Evolutionary conservation across 192 early-diverging fungal genomes (phyloP), one percentile per base, ranked within the genome.

Genomic region (Rhizophagus sp.): DNA sequence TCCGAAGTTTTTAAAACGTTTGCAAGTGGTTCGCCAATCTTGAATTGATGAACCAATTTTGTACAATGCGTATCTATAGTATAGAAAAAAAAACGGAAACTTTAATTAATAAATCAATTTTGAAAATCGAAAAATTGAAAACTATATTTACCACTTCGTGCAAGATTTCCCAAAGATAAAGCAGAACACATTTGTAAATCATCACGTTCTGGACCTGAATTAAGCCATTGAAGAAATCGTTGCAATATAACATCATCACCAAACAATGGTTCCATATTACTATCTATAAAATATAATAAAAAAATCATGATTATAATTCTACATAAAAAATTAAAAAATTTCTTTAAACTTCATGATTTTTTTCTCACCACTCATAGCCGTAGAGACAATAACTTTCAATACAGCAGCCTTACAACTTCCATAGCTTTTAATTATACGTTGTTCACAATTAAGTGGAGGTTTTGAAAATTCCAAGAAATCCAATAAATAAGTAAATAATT

Each of bases 101-200:
- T 62, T 13, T 62, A 25, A n/a, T 34, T 15, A 52, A 57, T 52
- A 33, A 30, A 22, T 52, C 11, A 41, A 41, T 33, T 66, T 17
- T 27, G 39, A 76, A 64, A 36, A 33, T 13, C 3, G 3, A 49
- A 15, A 36, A 75, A 64, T 17, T 17, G 33, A 34, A 63, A 66
- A 36, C 27, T 30, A 57, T 22, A 57, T 36, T 70, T 79, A 61
- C 50, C 89, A 73, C 88, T 90, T 75, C 93, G 85, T 50, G 93
- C 93, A 65, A 94, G 81, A 72, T 94, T 94, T 57, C 92, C 93
- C 64, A 94, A 73, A 22, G 88, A 90, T 74, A 93, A 87, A 2
- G 88, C 89, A 1, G 92, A 91, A 52, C 84, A 86, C 30, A 81
- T 79, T 73, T 88, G 87, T 75, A 88, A 81, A 62, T 88, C 87